These are phyloP conservation scores for Castanea sativa DNA, from an alignment of 306 rosid genomes.

Conservation along the genomic window DNA sequence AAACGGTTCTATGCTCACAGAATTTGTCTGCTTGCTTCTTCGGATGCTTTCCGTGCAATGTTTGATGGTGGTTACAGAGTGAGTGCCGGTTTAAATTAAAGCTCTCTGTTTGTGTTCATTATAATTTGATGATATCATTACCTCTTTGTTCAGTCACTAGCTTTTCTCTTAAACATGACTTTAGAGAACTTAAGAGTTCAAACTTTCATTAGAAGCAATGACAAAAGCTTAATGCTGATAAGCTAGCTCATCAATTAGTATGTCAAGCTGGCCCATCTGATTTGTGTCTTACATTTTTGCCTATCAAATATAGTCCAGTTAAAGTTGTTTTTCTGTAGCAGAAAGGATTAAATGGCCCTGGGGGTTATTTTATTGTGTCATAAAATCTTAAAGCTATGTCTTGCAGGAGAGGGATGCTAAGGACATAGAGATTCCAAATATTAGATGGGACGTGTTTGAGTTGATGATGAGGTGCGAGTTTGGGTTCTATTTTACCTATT, in stretches of 20 bases:
- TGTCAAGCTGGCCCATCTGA: not conserved
- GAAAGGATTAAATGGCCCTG: not conserved
- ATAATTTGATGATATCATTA: not conserved
- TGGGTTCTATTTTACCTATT: constrained; percentile 21
- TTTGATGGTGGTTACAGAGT: constrained; percentile 99
- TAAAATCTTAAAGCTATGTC: constrained; percentile 15
- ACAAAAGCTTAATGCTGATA: constrained; percentile 24
- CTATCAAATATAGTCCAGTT: not conserved
- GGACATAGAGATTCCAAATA: constrained; percentile 97
- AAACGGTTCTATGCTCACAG: constrained; percentile 93
- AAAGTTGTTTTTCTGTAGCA: not conserved
- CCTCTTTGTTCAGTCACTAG: not conserved
- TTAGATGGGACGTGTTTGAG: constrained; percentile 96
- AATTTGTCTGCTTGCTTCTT: constrained; percentile 92
- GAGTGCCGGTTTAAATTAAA: constrained; percentile 28
- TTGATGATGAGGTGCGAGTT: constrained; percentile 95
- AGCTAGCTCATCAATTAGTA: not conserved
- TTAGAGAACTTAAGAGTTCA: too few species aligned
- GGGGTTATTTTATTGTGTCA: not conserved
- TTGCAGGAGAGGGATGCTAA: constrained; percentile 97
- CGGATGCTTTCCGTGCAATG: constrained; percentile 99
- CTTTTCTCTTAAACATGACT: not conserved
- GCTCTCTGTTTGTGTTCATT: not conserved
- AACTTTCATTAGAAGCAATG: too few species aligned
- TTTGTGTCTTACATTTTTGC: not conserved